These are phyloP conservation scores for Mycena floridula DNA, from an alignment of 768 basidiomycete species.

Conservation along the genomic window DNA sequence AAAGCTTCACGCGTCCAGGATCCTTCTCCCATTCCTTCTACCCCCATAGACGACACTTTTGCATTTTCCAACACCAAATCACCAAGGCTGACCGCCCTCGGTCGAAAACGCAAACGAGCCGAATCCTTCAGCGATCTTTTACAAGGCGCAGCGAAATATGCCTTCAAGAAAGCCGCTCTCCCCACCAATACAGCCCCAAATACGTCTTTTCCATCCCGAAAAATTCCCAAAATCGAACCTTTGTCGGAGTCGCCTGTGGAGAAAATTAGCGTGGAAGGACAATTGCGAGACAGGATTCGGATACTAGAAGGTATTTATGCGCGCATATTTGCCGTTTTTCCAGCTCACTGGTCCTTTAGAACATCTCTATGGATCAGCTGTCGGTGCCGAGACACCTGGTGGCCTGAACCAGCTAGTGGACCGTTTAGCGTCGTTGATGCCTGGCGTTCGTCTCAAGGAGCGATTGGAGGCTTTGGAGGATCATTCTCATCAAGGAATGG, in stretches of 20 bases:
- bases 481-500: constrained; percentile 36
- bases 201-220: background rate
- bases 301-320: background rate
- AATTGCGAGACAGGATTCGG: constrained; percentile 2
- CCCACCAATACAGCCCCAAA: too few species aligned
- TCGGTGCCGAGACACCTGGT: constrained; percentile 35
- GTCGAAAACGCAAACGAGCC: background rate
- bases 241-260: background rate
- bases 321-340: background rate
- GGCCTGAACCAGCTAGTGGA: constrained; percentile 29
- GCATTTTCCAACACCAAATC: background rate
- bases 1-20: too few species aligned
- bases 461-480: constrained; percentile 25
- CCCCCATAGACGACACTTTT: background rate
- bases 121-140: background rate
- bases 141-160: background rate
- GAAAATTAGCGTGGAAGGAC: background rate
- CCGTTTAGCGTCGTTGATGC: constrained; percentile 34
- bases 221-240: background rate
- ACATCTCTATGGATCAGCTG: constrained; percentile 32
- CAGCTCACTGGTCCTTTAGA: constrained; percentile 22
- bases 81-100: background rate
- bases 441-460: constrained; percentile 42
- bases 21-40: background rate
- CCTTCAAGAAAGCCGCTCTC: too few species aligned